Evolutionary conservation across 164 flowering plant species (phyloP).

Genomic region (Tetrastigma voinierianum): DNA sequence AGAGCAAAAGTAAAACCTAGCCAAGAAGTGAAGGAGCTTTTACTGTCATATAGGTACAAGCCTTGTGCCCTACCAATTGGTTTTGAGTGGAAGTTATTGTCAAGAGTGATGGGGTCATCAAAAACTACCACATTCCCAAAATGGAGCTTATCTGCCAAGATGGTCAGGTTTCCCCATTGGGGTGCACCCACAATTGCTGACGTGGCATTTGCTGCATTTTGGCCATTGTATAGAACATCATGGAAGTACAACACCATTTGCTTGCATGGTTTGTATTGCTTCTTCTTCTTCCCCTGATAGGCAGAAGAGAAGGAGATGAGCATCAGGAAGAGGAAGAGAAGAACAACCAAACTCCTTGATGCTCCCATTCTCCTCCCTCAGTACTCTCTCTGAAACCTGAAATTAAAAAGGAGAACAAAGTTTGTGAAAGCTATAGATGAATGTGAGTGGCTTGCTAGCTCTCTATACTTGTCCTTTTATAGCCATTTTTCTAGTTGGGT

Average conservation of each 20-base stretch:
- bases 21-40: conserved; percentile 30
- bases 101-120: conserved; percentile 36
- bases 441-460: not conserved
- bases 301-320: conserved; percentile 1
- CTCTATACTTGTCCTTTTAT: no score
- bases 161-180: conserved; percentile 23
- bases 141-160: conserved; percentile 22
- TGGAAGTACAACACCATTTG: conserved; percentile 41
- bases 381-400: not conserved
- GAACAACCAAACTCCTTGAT: not conserved
- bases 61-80: conserved; percentile 39
- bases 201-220: conserved; percentile 39
- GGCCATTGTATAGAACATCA: conserved; percentile 45
- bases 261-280: conserved; percentile 36
- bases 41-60: conserved; percentile 27
- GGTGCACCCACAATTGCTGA: conserved; percentile 35
- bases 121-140: conserved; percentile 35
- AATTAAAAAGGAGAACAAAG: not conserved
- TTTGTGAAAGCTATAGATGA: not conserved
- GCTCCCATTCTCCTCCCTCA: not conserved
- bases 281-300: conserved; percentile 10
- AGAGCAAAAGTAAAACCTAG: conserved; percentile 29
- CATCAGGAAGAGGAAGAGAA: conserved; percentile 16
- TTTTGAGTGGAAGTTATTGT: conserved; percentile 30
- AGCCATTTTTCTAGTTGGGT: no score